Conservation (phyloP, 495 filamentous ascomycete genomes). For the Astrocystis sublimbata region DNA sequence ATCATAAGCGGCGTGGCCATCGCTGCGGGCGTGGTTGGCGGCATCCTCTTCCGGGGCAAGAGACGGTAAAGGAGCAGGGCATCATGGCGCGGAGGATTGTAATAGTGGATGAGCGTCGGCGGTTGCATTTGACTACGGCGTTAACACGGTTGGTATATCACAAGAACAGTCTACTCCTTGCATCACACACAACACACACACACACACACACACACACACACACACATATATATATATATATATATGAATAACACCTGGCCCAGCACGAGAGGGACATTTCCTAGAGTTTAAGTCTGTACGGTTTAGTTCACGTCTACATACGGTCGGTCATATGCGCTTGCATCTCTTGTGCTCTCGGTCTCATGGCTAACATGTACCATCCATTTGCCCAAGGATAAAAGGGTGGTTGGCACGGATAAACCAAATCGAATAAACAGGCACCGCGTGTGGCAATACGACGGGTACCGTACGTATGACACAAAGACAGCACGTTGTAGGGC, state of each 20-base stretch:
- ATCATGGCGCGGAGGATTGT: not conserved
- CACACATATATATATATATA: not conserved
- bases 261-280: not conserved
- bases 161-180: conserved; percentile 5
- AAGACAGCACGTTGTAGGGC: too few species aligned
- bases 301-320: too few species aligned
- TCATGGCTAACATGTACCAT: too few species aligned
- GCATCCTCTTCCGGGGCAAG: conserved; percentile 62
- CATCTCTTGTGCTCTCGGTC: too few species aligned
- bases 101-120: conserved; percentile 13
- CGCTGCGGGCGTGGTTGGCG: conserved; percentile 89
- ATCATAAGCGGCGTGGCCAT: conserved; percentile 93
- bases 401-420: too few species aligned
- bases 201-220: not conserved
- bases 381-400: too few species aligned
- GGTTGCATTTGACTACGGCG: conserved; percentile 18
- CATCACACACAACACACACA: not conserved
- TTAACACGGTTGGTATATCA: conserved; percentile 19
- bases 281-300: too few species aligned
- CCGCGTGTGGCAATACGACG: too few species aligned
- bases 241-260: too few species aligned
- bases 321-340: too few species aligned
- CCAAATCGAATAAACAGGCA: too few species aligned
- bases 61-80: conserved; percentile 21
- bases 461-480: too few species aligned